Conservation (phyloP, 2,329 filamentous ascomycete genomes). For the Salinomyces thailandicus region DNA sequence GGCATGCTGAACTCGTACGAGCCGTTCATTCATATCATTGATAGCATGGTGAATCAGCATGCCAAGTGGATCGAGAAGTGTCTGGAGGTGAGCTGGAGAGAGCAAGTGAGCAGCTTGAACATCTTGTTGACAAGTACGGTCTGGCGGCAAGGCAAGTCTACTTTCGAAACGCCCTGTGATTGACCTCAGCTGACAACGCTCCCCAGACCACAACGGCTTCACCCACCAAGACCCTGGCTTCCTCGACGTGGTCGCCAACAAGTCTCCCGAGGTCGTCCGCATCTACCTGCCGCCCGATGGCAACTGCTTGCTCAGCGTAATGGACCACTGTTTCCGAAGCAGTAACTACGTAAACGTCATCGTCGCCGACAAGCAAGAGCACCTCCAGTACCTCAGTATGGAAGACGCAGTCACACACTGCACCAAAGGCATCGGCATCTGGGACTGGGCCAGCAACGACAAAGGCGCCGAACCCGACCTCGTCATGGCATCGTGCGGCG, state of each 20-base stretch:
- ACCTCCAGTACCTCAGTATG: slow-evolving; percentile 66
- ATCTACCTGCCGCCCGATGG: slow-evolving; percentile 74
- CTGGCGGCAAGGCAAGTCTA: slow-evolving; percentile 51
- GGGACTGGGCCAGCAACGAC: slow-evolving; percentile 67
- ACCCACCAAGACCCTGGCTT: slow-evolving; percentile 74
- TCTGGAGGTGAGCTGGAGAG: slow-evolving; percentile 67
- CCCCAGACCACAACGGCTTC: slow-evolving; percentile 65
- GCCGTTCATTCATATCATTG: slow-evolving; percentile 72
- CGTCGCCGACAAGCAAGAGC: slow-evolving; percentile 69
- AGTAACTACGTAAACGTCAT: slow-evolving; percentile 74
- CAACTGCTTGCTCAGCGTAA: slow-evolving; percentile 65
- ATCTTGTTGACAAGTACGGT: slow-evolving; percentile 69
- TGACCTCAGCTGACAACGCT: too few relatives aligned
- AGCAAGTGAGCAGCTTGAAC: slow-evolving; percentile 63
- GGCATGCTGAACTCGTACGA: slow-evolving; percentile 73
- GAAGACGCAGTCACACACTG: slow-evolving; percentile 64
- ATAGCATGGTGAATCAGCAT: slow-evolving; percentile 79
- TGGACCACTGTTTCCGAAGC: slow-evolving; percentile 64
- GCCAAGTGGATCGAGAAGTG: slow-evolving; percentile 81
- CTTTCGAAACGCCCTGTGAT: too few relatives aligned
- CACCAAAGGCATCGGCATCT: slow-evolving; percentile 68
- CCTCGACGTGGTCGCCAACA: slow-evolving; percentile 69
- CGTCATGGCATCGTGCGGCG: slow-evolving; percentile 66
- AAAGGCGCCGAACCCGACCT: slow-evolving; percentile 58
- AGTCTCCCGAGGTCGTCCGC: slow-evolving; percentile 66